Evolutionary conservation across 768 basidiomycete genomes (phyloP), one percentile per base, ranked within the genome.

Genomic region (Symmetrospora coprosmae): DNA sequence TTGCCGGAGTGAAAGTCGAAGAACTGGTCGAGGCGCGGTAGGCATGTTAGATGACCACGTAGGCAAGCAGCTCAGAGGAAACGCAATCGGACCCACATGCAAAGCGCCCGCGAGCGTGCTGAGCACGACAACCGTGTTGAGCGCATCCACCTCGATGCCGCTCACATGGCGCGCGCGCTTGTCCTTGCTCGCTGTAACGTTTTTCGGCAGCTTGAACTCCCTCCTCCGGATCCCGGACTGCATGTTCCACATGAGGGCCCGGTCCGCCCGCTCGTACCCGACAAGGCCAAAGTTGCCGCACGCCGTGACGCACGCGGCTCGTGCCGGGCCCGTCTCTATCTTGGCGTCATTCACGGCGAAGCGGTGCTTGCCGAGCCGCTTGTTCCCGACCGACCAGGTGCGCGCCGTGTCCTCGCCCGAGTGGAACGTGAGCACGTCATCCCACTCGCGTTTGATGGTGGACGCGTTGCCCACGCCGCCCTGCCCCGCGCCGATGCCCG

Each of bases 271-370:
- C 1, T 86, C 86, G 1, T 85, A 84, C 25, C 88, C 82, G 2
- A 81, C 87, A 11, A 97, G 72, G 28, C 86, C 87, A 70, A 96
- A 99, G 69, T 97, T 97, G 7, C 94, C 94, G 69, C 94, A 99
- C 0, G 87, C 85, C 2, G 90, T 85, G 19, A 96, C 85, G 64
- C 84, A 86, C 17, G 91, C 86, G 14, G 84, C 79, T 71, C 73
- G 61, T 33, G 83, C 84, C 37, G 45, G 33, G 23, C 59, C 59
- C 31, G 47, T 35, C 23, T 60, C 59, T 8, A 43, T 16, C 30
- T 40, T 58, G 5, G 39, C 16, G 16, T 35, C 55, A 16, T 47
- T 17, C 7, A 28, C 55, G n/a, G 76, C 79, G 60, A 91, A 79
- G 14, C 76, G 79, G 68, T 84, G 78, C 67, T 85, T 83, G 5